Evolutionary conservation across 2,329 filamentous ascomycete genomes (phyloP).

Genomic region (Colletotrichum agaves): DNA sequence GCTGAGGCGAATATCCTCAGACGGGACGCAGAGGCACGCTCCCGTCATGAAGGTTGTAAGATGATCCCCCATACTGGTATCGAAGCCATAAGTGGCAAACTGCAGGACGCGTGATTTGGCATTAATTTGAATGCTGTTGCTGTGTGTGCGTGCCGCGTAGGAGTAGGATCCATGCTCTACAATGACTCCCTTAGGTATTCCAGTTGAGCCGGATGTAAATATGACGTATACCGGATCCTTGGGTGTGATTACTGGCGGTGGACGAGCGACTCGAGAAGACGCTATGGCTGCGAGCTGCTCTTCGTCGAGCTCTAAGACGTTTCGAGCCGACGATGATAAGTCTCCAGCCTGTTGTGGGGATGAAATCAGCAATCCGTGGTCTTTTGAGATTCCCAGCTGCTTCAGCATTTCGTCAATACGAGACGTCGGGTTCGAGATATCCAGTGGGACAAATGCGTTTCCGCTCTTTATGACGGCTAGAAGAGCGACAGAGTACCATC

Average conservation of each 20-base stretch:
- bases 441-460: constrained; percentile 45
- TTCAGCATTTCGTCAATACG: constrained; percentile 14
- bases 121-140: background rate
- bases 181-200: constrained; percentile 39
- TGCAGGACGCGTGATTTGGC: constrained; percentile 43
- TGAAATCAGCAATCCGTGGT: background rate
- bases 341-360: background rate
- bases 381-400: background rate
- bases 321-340: background rate
- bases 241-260: background rate
- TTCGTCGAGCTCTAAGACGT: background rate
- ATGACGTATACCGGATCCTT: constrained; percentile 37
- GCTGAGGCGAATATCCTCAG: constrained; percentile 57
- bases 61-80: constrained; percentile 62
- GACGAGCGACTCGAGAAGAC: accelerated
- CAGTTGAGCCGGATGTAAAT: constrained; percentile 42
- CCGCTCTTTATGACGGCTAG: constrained; percentile 47
- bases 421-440: constrained; percentile 31
- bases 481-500: constrained; percentile 42
- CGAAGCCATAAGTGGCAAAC: constrained; percentile 64
- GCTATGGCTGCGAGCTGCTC: background rate
- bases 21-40: constrained; percentile 70
- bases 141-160: constrained; percentile 34
- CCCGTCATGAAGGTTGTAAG: constrained; percentile 64
- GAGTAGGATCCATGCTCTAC: constrained; percentile 34